Evolutionary conservation across 2,329 filamentous ascomycete species (phyloP), one percentile per base, ranked within the genome.

Genomic region (Diaporthe caulivora): DNA sequence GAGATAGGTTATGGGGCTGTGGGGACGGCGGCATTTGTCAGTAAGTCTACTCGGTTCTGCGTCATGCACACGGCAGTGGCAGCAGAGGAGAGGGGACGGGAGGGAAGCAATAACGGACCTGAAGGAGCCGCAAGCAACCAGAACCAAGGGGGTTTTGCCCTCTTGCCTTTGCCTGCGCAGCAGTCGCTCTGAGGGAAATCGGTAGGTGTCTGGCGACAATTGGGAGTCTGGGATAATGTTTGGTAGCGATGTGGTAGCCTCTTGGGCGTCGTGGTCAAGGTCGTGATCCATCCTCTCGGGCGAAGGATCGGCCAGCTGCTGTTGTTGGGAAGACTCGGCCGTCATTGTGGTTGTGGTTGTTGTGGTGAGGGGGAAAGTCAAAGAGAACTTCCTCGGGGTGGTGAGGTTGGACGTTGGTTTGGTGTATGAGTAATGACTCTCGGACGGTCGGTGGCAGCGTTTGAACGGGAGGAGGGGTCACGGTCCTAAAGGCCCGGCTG

Each of bases 101-200:
- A 29, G 29, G 31, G 24, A 18, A 9, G 37, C 6, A 7, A 31
- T 10, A 8, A 75, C 78, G 17, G n/a, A 81, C 80, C 80, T 77
- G 78, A 83, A 78, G 4, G 81, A 82, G 18, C 81, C 81, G 75
- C 81, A 83, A 29, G 81, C 80, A 1, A 83, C 81, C 21, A 83
- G 75, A 11, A 82, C 80, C n/a, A 83, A 75, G 8, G 81, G 81
- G 11, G 76, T 81, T 74, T 80, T 82, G 26, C 77, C 78, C 26
- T 73, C 71, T 40, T 79, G 72, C 34, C 72, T 75, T 65, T 78
- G 79, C 2, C 76, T 76, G 4, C 75, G 77, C 75, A 77, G 76
- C 15, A 81, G 70, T 68, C 80, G 79, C 26, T 80, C 70, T 21
- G 74, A 73, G 11, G 80, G 80, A 44, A 81, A 81, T 37, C 68